phyloP scores from a whole-genome alignment of 371 early-diverging fungal species.

The Mucor velutinosus region DNA sequence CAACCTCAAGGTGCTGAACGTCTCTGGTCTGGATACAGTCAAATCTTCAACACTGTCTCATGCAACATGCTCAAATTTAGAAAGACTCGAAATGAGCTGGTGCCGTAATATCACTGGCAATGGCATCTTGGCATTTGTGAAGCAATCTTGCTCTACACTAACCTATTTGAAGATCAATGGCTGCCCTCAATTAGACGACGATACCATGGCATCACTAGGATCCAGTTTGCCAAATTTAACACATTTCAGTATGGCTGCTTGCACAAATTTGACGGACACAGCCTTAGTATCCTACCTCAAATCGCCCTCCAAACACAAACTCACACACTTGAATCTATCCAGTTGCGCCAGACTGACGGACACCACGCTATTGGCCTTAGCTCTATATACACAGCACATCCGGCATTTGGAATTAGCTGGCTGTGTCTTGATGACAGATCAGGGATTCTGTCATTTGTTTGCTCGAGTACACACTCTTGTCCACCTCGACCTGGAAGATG shows the following conservation, averaged over 20 bases:
- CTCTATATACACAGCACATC: conserved; percentile 32
- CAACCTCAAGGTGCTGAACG: conserved; percentile 42
- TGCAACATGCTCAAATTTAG: conserved; percentile 34
- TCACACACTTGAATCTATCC: conserved; percentile 54
- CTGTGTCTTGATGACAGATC: conserved; percentile 51
- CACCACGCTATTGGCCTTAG: conserved; percentile 39
- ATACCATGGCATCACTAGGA: conserved; percentile 42
- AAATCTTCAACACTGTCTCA: conserved; percentile 48
- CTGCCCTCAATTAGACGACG: conserved; percentile 50
- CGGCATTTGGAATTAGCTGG: conserved; percentile 57
- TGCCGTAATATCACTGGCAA: conserved; percentile 56
- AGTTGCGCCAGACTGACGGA: conserved; percentile 51
- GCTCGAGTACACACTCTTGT: conserved; percentile 42
- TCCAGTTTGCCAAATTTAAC: conserved; percentile 38
- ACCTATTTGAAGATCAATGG: conserved; percentile 52
- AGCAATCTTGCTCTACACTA: conserved; percentile 35
- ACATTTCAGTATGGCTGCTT: conserved; percentile 52
- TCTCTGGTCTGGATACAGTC: conserved; percentile 51
- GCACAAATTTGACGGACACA: conserved; percentile 48
- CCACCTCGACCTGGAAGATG: conserved; percentile 58
- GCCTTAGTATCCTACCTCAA: conserved; percentile 38
- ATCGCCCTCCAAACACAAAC: neutral
- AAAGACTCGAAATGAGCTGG: conserved; percentile 55
- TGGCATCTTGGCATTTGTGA: conserved; percentile 35
- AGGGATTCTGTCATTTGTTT: conserved; percentile 46